Evolutionary conservation across 345 rosid species (phyloP).

Genomic region (Physaria fendleri): DNA sequence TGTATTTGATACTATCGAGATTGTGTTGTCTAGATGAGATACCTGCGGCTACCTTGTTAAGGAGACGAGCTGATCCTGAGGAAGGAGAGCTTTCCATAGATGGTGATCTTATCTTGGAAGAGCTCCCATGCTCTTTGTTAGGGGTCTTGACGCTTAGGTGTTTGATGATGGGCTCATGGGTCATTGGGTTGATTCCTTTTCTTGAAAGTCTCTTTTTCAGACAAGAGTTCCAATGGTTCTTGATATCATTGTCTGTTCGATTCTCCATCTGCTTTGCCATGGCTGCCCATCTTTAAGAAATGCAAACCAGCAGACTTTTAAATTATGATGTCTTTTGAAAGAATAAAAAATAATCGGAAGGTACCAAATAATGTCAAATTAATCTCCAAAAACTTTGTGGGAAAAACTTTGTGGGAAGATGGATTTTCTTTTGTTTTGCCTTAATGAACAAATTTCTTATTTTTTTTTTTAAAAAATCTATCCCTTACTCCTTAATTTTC

Average conservation of each 20-base stretch:
- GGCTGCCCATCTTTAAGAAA: constrained; percentile 26
- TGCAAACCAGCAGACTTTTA: too few species aligned
- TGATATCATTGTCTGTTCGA: constrained; percentile 32
- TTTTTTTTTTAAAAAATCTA: too few species aligned
- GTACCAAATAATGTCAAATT: background rate
- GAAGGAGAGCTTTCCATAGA: background rate
- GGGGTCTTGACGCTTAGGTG: background rate
- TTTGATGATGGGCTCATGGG: constrained; percentile 24
- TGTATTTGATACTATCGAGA: constrained; percentile 16
- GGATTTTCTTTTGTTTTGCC: background rate
- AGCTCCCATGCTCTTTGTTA: background rate
- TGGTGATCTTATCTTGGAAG: background rate
- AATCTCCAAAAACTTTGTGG: background rate
- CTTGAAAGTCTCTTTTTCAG: constrained; percentile 24
- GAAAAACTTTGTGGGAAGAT: too few species aligned
- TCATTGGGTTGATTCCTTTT: constrained; percentile 29
- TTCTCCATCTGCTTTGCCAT: constrained; percentile 20
- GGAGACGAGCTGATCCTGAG: constrained; percentile 5
- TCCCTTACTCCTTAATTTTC: too few species aligned
- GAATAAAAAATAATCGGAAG: background rate
- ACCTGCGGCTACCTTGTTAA: constrained; percentile 22
- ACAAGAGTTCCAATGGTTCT: constrained; percentile 31
- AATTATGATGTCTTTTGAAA: background rate
- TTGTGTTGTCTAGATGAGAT: constrained; percentile 19
- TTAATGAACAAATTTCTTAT: too few species aligned